These are phyloP conservation scores for Rhodotorula kratochvilovae DNA, from an alignment of 768 basidiomycete species.

Conservation along the genomic window DNA sequence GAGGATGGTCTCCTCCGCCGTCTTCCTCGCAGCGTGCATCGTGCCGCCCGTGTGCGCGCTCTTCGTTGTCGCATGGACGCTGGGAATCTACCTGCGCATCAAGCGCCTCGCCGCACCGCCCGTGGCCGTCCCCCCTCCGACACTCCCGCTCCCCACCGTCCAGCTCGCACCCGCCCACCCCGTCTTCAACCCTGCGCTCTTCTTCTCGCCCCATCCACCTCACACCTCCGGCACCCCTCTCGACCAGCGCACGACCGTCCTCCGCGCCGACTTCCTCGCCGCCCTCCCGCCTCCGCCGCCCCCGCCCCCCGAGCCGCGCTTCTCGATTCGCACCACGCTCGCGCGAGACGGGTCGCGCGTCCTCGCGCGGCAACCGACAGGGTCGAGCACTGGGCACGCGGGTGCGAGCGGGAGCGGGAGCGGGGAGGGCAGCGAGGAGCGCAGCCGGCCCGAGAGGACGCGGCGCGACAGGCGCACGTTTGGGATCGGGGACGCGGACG, in stretches of 20 bases:
- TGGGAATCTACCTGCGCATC: neutral
- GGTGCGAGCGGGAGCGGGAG: too few relatives aligned
- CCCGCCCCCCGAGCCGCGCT: neutral
- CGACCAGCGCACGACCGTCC: neutral
- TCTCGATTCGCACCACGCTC: constrained; percentile 11
- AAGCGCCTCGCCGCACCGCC: neutral
- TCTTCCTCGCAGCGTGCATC: constrained; percentile 16
- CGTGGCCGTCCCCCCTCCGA: neutral
- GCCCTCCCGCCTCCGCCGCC: neutral
- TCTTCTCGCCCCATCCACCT: neutral
- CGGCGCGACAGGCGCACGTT: neutral
- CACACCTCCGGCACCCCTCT: neutral
- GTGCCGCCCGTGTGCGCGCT: constrained; percentile 9
- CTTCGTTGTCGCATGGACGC: neutral
- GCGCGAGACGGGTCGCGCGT: constrained; percentile 8
- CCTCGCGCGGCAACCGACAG: constrained; percentile 5
- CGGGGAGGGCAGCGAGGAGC: neutral
- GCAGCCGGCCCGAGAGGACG: constrained; percentile 1
- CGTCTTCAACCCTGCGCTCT: neutral
- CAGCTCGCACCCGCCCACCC: neutral
- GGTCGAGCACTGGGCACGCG: constrained; percentile 12
- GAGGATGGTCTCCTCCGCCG: neutral
- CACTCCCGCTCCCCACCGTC: neutral
- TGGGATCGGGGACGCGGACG: constrained; percentile 14
- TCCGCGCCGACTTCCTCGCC: neutral